Evolutionary conservation across 2,329 filamentous ascomycete species (phyloP).

Genomic region (Claviceps sp.): DNA sequence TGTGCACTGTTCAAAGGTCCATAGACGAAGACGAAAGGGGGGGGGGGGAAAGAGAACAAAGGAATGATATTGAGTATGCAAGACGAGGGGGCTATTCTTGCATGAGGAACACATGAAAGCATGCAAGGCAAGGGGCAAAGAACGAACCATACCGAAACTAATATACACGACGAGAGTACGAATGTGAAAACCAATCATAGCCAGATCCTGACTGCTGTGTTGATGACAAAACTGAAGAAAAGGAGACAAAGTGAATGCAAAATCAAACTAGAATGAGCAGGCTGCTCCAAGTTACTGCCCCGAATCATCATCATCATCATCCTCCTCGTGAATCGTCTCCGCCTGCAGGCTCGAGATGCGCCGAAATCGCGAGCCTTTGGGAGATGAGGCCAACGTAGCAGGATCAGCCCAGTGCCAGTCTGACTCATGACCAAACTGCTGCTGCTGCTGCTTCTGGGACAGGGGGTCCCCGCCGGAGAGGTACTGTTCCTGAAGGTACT

Average conservation of each 20-base stretch:
- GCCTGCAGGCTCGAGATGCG: constrained; percentile 39
- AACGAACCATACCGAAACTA: neutral
- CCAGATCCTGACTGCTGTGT: no score
- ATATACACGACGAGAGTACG: neutral
- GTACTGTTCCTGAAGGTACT: constrained; percentile 6
- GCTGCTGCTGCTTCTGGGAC: neutral
- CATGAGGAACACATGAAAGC: neutral
- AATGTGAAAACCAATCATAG: neutral
- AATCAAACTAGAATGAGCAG: neutral
- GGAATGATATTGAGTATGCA: no score
- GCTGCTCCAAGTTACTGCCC: constrained; percentile 16
- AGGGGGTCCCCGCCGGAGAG: neutral
- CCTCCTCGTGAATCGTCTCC: constrained; percentile 60
- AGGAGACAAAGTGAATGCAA: neutral
- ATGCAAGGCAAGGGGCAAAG: neutral
- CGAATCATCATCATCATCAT: constrained; percentile 45
- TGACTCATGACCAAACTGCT: constrained; percentile 16
- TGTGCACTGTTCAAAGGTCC: no score
- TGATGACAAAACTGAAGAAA: neutral
- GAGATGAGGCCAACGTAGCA: constrained; percentile 15
- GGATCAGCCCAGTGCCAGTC: constrained; percentile 25
- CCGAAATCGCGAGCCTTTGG: constrained; percentile 17
- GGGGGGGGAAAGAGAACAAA: no score
- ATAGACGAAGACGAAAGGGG: no score
- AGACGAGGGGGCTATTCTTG: neutral